These are phyloP conservation scores for Metschnikowia picachoensis DNA, from an alignment of 805 yeast species.

Conservation along the genomic window DNA sequence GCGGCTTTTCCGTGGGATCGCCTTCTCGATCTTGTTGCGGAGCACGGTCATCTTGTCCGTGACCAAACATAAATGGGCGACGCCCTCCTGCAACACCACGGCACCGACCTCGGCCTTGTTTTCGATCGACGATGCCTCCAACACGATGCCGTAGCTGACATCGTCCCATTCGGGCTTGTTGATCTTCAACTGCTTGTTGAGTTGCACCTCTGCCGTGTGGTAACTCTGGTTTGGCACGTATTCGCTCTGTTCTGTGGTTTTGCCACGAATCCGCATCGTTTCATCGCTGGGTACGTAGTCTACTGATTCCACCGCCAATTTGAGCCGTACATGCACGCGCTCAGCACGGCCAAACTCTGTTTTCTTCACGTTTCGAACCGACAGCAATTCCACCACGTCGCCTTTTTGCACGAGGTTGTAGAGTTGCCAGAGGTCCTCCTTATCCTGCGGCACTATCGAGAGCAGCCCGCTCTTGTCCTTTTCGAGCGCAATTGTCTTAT, in stretches of 20 bases:
- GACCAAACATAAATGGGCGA: conserved; percentile 86
- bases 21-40: conserved; percentile 72
- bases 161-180: conserved; percentile 80
- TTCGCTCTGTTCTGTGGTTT: conserved; percentile 61
- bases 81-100: conserved; percentile 87
- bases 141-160: conserved; percentile 56
- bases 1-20: conserved; percentile 82
- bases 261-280: conserved; percentile 75
- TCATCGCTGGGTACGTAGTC: conserved; percentile 81
- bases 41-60: conserved; percentile 87
- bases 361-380: conserved; percentile 59
- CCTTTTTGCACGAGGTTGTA: conserved; percentile 76
- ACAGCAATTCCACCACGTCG: conserved; percentile 68
- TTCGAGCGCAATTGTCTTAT: conserved; percentile 19
- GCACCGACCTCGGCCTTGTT: conserved; percentile 91
- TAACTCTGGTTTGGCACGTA: conserved; percentile 82
- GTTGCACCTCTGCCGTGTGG: conserved; percentile 80
- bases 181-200: conserved; percentile 63
- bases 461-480: conserved; percentile 64
- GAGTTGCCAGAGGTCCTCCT: conserved; percentile 86
- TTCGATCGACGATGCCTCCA: conserved; percentile 70
- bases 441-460: conserved; percentile 74
- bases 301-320: conserved; percentile 57
- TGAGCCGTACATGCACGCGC: conserved; percentile 42
- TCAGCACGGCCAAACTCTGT: conserved; percentile 46